Base-by-base conservation (phyloP, 352 stramenopile species). In the Phytopythium cucurbitacearum region DNA sequence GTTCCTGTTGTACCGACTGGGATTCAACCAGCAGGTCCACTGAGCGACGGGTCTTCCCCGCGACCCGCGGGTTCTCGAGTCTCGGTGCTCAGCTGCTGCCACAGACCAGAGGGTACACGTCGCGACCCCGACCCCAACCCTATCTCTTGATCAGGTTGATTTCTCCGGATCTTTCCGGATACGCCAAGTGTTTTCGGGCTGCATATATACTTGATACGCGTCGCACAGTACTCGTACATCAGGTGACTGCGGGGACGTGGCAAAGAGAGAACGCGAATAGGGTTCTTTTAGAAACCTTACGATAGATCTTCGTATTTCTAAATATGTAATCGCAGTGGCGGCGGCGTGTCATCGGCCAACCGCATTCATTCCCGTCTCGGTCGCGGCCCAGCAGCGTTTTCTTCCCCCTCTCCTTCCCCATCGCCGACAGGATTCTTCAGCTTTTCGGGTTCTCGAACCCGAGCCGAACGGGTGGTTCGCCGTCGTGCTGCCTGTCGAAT, bases 11-110 rank as follows among this genome's bases (percentile, higher is more conserved):
- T 28, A 28, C 21, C 21, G 21, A 28, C 21, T 38, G 32, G n/a
- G 34, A 51, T 42, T 51, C 46, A 51, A 51, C 45, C 34, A 51
- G 46, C 47, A 32, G 46, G 43, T n/a, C 42, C 42, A 48, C 43
- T 38, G 21, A 48, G 36, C 2, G 28, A 12, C 3, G 10, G n/a
- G 44, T 5, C 45, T 32, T 37, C 21, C 21, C 7, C n/a, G 6
- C 43, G 32, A 35, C 42, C 43, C 16, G 43, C 34, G 39, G 39
- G 45, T 40, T 51, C 32, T 40, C 46, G 16, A 15, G 33, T 12
- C 28, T 32, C 33, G 45, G 2, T 5, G 21, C 8, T 37, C 21
- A 34, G 34, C 46, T 50, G 32, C 32, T 50, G 46, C 46, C 46
- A 51, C 46, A 21, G 33, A 40, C 32, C 13, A 4, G 13, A 37